Conservation (phyloP, 2,329 filamentous ascomycete genomes). For the Diaporthe velutina region DNA sequence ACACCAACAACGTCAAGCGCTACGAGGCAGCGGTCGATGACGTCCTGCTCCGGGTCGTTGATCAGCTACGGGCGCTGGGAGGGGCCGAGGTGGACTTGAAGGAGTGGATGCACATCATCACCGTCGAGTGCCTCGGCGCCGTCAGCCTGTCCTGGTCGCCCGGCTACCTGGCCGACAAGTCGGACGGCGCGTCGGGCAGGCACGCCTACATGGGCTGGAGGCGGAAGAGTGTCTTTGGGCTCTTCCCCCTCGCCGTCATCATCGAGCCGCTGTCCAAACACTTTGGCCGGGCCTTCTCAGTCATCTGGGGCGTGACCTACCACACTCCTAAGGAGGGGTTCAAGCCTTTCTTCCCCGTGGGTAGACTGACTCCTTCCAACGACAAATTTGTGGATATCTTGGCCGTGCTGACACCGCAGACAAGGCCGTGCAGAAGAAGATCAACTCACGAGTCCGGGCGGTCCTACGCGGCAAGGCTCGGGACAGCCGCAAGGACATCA, state of each 20-base stretch:
- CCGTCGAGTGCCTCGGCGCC: constrained; percentile 64
- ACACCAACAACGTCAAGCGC: constrained; percentile 56
- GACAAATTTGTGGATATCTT: background rate
- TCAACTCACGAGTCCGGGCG: constrained; percentile 43
- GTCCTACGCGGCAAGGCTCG: constrained; percentile 40
- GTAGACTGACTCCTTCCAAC: constrained; percentile 37
- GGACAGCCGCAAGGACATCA: constrained; percentile 54
- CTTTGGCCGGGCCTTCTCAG: constrained; percentile 55
- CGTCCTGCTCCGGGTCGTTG: constrained; percentile 53
- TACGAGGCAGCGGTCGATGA: constrained; percentile 57
- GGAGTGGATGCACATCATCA: constrained; percentile 69
- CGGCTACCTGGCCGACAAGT: constrained; percentile 56
- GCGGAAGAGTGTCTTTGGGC: constrained; percentile 64
- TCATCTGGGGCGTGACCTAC: constrained; percentile 60
- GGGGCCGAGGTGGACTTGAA: constrained; percentile 61
- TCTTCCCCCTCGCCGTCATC: constrained; percentile 59
- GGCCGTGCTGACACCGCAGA: background rate
- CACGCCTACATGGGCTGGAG: constrained; percentile 65
- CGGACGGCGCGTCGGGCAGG: constrained; percentile 61
- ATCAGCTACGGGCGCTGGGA: constrained; percentile 51
- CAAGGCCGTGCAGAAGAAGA: constrained; percentile 48
- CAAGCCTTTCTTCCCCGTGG: constrained; percentile 63
- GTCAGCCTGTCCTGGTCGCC: constrained; percentile 67
- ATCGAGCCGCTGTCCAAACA: constrained; percentile 53
- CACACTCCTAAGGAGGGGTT: constrained; percentile 56